These are phyloP conservation scores for Mucor saturninus DNA, from an alignment of 371 early-diverging fungal species.

Conservation along the genomic window DNA sequence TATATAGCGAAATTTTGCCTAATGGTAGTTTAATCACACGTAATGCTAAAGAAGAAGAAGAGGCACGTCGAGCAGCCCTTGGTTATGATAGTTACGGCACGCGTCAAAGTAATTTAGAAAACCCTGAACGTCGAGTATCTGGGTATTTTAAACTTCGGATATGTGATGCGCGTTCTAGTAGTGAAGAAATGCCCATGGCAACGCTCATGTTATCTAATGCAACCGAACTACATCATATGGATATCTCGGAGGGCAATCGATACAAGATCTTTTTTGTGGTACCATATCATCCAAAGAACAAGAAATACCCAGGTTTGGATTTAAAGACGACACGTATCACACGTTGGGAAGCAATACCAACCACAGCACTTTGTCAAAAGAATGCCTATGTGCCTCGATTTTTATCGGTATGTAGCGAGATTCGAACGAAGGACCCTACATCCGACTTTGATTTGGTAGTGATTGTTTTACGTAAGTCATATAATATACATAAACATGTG, in stretches of 20 bases:
- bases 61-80: slow-evolving; percentile 34
- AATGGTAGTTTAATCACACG: slow-evolving; percentile 55
- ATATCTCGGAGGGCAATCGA: slow-evolving; percentile 33
- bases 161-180: slow-evolving; percentile 53
- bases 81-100: slow-evolving; percentile 3
- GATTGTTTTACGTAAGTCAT: slow-evolving; percentile 61
- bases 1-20: slow-evolving; percentile 58
- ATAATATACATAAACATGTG: no score
- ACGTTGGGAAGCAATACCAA: slow-evolving; percentile 44
- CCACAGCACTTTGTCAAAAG: slow-evolving; percentile 14
- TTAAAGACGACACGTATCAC: slow-evolving; percentile 46
- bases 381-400: slow-evolving; percentile 51
- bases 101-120: not conserved
- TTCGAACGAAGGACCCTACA: slow-evolving; percentile 29
- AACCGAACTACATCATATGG: slow-evolving; percentile 37
- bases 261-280: slow-evolving; percentile 40
- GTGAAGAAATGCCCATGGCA: no score
- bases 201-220: slow-evolving; percentile 37
- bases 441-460: slow-evolving; percentile 65
- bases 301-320: slow-evolving; percentile 38
- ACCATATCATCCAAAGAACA: slow-evolving; percentile 47
- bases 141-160: slow-evolving; percentile 53
- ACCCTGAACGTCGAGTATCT: slow-evolving; percentile 48
- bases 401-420: slow-evolving; percentile 39
- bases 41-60: slow-evolving; percentile 65